phyloP scores from a whole-genome alignment of 2,329 filamentous ascomycete genomes.

The Shiraia sp. region DNA sequence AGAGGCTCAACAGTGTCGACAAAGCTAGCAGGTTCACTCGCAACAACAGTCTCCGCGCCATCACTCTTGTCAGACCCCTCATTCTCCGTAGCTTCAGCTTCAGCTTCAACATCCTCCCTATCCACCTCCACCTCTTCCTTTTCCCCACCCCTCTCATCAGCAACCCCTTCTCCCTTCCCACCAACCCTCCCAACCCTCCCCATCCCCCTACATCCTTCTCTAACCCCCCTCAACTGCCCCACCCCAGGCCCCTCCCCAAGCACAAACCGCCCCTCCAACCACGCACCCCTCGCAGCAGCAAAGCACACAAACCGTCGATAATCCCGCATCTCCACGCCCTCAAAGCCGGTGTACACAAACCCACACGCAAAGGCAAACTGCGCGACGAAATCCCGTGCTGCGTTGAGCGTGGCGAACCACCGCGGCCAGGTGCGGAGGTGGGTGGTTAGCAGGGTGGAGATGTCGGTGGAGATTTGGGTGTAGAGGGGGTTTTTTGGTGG shows the following conservation, averaged over 20 bases:
- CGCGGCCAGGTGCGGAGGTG: constrained; percentile 1
- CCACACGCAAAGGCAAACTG: background rate
- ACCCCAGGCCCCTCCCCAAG: background rate
- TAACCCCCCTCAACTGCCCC: background rate
- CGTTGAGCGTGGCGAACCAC: constrained; percentile 4
- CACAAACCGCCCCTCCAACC: background rate
- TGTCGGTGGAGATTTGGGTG: no score
- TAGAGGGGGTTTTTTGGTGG: no score
- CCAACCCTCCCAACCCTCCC: background rate
- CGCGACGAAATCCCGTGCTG: constrained; percentile 7
- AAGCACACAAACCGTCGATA: constrained; percentile 3
- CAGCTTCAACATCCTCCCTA: no score
- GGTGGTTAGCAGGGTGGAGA: no score
- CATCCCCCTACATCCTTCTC: background rate
- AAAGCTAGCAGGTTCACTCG: no score
- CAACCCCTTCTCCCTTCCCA: background rate
- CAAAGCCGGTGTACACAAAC: constrained; percentile 4
- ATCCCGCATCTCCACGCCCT: constrained; percentile 3
- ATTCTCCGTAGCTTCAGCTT: no score
- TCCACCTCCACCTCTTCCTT: no score
- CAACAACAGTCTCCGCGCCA: no score
- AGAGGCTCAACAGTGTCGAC: no score
- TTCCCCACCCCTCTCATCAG: no score
- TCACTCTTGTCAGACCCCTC: no score
- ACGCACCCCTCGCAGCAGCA: constrained; percentile 1